Evolutionary conservation across 768 basidiomycete genomes (phyloP), one percentile per base, ranked within the genome.

Genomic region (Pleurotus citrinopileatus): DNA sequence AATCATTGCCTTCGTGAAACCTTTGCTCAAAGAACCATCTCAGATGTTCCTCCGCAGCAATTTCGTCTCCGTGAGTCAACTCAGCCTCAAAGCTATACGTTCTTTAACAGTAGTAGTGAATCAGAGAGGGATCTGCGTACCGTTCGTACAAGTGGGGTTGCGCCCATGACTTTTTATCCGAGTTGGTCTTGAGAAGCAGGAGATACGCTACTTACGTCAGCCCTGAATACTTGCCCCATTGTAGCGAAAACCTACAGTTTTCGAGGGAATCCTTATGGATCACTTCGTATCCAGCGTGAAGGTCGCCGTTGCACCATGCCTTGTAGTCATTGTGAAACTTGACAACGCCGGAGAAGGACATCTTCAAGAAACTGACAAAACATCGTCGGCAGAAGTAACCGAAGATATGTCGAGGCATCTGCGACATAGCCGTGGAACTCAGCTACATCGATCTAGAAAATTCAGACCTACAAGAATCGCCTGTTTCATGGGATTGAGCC

Each of bases 1-100:
- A 93, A 65, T 93, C 90, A 58, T 83, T 85, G 28, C 75, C 78
- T 53, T 87, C 83, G 57, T 91, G 86, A 61, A 94, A 94, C 62
- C 83, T 86, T 56, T 93, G 91, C 64, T 93, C 91, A 59, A 93
- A 94, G 65, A 89, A 94, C 50, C 81, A 73, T 28, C 90, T 79
- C 34, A 94, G 68, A 59, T 82, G 86, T 59, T 91, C 89, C 2
- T 80, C 75, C 0, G 89, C 89, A 7, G 78, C 59, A 42, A 81
- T 82, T 57, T 84, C 84, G 65, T 93, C 90, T 0, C 87, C 88
- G 4, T 80, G 77, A 10, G 77, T 73, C n/a, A 77, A 63, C 5
- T 79, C 81, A 53, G 80, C 80, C 63, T 90, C 83, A 78, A 82
- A 92, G 4, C 91, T 93, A 59, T 15, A 23, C 32, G 25, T 17